Conservation (phyloP, 2,329 filamentous ascomycete genomes). For the Pochonia chlamydosporia region DNA sequence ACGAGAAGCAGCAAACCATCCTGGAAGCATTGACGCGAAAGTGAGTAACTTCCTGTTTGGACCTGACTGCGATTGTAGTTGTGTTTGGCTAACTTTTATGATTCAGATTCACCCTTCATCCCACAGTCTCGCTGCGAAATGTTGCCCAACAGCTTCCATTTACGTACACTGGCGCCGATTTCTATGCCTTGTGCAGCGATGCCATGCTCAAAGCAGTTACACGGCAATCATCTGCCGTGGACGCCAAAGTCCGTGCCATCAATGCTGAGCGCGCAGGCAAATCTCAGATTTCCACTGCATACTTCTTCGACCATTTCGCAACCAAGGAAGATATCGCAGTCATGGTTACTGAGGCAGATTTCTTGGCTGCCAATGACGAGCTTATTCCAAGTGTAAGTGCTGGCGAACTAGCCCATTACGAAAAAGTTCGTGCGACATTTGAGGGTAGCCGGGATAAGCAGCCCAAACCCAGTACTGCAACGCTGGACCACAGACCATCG, state of each 20-base stretch:
- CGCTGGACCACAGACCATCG: constrained; percentile 9
- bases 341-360: constrained; percentile 84
- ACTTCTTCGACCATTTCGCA: constrained; percentile 93
- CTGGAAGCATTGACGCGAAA: constrained; percentile 91
- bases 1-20: constrained; percentile 93
- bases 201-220: constrained; percentile 99
- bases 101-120: constrained; percentile 74
- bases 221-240: constrained; percentile 76
- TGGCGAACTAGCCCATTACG: constrained; percentile 88
- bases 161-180: constrained; percentile 94
- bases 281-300: constrained; percentile 68
- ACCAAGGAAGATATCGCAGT: constrained; percentile 78
- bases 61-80: neutral
- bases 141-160: constrained; percentile 79
- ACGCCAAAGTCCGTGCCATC: constrained; percentile 71
- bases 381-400: constrained; percentile 90
- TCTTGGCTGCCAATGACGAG: constrained; percentile 72
- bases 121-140: constrained; percentile 65
- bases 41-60: constrained; percentile 42
- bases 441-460: constrained; percentile 51
- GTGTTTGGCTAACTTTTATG: neutral
- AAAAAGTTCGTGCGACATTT: constrained; percentile 74
- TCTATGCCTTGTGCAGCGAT: constrained; percentile 95
- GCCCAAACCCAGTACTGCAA: neutral
- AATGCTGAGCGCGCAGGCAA: constrained; percentile 40